Base-by-base conservation (phyloP, 441 rosid genomes). In the Daphne laureola region DNA sequence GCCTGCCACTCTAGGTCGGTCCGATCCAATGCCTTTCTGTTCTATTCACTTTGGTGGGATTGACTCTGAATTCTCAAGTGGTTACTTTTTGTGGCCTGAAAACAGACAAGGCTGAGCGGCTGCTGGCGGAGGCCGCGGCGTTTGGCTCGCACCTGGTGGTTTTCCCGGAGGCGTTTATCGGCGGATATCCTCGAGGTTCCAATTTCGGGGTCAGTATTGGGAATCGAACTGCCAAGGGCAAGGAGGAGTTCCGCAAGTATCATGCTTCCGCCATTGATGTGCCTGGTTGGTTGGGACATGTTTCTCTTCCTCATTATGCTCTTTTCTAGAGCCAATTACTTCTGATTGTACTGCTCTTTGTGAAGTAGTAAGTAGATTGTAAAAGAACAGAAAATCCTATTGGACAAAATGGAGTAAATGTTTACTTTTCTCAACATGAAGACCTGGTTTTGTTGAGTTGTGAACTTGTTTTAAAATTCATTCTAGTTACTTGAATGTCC, bases 121-220 rank as follows among this genome's bases (percentile, higher is more conserved):
- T 92, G 59, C 67, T 86, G 57, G 84, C 86, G 4, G 98, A 86
- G 73, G 95, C 96, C 47, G 94, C 87, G 1, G 78, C 79, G 12
- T 66, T 67, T 14, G 98, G 96, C 6, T 71, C 96, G 3, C 86
- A 84, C 68, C 77, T 92, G 44, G 96, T 92, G 23, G 83, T 92
- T 52, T 88, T 92, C 67, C 98, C 98, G 14, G 98, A 92, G 68
- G 96, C 96, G 12, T 90, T 90, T 51, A 55, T 90, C 7, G 98
- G 96, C 0, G 96, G 98, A 0, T 92, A 88, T 62, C 95, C 98
- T 9, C 84, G 96, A 16, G 95, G 96, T 18, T 82, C 96, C 12
- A 76, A 36, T 62, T 92, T 88, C 61, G 98, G 91, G 23, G 70
- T 88, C 11, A 65, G 58, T 8, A 86, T 92, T 21, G 95, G 95